Evolutionary conservation across 75 land plant genomes (phyloP).

Genomic region (Pseudotsuga menziesii): DNA sequence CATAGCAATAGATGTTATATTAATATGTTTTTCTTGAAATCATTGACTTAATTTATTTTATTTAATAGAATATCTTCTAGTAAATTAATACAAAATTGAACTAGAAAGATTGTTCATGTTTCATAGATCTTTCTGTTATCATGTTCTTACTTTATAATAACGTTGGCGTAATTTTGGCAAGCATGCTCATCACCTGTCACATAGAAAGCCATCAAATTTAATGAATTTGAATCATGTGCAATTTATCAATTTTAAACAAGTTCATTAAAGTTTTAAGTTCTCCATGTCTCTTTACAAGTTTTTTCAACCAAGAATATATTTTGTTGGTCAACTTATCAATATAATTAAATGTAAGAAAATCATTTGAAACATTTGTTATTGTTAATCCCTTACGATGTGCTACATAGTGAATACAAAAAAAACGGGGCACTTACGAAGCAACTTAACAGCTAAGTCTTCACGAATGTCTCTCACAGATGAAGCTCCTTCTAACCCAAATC

Average conservation of each 20-base stretch:
- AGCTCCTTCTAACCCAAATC: not conserved
- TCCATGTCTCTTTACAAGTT: not conserved
- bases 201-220: not conserved
- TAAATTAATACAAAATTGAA: not conserved
- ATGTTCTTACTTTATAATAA: not conserved
- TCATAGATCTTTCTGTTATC: not conserved
- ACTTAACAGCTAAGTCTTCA: not conserved
- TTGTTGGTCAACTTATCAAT: not conserved
- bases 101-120: not conserved
- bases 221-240: not conserved
- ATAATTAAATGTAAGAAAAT: not conserved
- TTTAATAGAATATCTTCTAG: not conserved
- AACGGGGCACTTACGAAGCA: not conserved
- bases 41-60: not conserved
- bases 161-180: not conserved
- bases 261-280: not conserved
- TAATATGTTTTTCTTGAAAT: not conserved
- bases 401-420: not conserved
- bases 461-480: not conserved
- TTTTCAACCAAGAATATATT: not conserved
- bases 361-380: not conserved
- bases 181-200: not conserved
- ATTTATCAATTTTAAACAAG: not conserved
- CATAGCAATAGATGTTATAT: not conserved
- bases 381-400: not conserved